Conservation (phyloP, 1,284 basidiomycete species). For the Austropuccinia psidii region DNA sequence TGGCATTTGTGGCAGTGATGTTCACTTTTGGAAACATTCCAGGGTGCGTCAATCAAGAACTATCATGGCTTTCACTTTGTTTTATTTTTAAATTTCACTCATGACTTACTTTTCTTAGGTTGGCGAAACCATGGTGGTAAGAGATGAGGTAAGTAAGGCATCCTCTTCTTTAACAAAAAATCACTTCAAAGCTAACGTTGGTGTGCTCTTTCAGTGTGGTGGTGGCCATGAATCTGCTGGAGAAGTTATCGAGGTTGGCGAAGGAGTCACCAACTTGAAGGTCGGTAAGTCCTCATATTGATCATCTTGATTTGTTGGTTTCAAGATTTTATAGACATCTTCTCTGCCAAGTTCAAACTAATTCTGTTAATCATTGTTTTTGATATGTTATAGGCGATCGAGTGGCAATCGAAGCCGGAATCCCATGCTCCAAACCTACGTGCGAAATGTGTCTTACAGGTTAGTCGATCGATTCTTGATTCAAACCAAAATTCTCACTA, state of each 20-base stretch:
- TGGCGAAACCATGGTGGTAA: constrained; percentile 38
- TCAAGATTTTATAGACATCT: background rate
- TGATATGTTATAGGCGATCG: constrained; percentile 40
- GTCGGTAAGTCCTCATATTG: background rate
- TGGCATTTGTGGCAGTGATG: constrained; percentile 41
- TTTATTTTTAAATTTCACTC: background rate
- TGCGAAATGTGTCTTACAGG: constrained; percentile 34
- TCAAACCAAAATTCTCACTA: background rate
- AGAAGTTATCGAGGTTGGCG: constrained; percentile 44
- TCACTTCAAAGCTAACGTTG: background rate
- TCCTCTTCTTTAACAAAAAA: background rate
- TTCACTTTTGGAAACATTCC: constrained; percentile 46
- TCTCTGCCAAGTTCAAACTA: too few species aligned
- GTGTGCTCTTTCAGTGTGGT: constrained; percentile 39
- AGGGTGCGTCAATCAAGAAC: background rate
- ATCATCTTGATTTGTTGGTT: background rate
- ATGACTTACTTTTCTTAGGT: constrained; percentile 42
- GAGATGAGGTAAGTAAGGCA: constrained; percentile 18
- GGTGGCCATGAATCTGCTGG: constrained; percentile 46
- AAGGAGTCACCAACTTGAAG: constrained; percentile 42
- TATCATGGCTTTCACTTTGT: background rate
- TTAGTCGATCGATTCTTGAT: background rate
- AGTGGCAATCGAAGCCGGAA: constrained; percentile 45
- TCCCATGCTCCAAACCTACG: constrained; percentile 35
- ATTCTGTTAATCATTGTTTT: too few species aligned